Percentiles rank a stretch among this genome's conserved stretches.
Evolutionary conservation across 169 alveolate genomes (phyloP).

Genomic region (Cryptosporidium canis): DNA sequence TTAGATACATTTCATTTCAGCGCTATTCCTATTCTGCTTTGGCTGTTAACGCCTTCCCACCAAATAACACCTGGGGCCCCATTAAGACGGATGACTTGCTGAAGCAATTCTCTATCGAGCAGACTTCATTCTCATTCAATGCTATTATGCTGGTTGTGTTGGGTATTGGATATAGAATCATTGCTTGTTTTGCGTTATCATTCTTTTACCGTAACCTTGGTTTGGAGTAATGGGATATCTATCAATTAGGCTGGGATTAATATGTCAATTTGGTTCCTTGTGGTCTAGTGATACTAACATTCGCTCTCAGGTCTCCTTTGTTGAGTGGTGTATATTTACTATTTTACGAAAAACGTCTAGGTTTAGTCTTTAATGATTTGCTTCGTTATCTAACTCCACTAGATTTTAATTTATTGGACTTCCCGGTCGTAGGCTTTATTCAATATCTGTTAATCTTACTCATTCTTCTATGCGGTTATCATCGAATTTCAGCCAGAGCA

Average conservation of each 20-base stretch:
- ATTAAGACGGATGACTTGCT: neutral
- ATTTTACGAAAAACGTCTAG: too few species aligned
- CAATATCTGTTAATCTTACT: too few species aligned
- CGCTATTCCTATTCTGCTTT: constrained; percentile 29
- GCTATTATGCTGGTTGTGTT: neutral
- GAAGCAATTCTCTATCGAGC: constrained; percentile 12
- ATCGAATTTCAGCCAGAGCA: too few species aligned
- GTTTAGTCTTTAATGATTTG: too few species aligned
- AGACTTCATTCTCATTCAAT: constrained; percentile 32
- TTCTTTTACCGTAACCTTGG: constrained; percentile 25
- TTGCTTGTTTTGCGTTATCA: constrained; percentile 15
- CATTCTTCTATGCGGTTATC: too few species aligned
- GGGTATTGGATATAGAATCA: constrained; percentile 15
- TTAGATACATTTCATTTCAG: constrained; percentile 20
- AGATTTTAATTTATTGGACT: too few species aligned
- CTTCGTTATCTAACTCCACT: too few species aligned
- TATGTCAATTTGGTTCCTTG: neutral
- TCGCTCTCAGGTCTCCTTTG: neutral
- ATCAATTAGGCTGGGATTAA: neutral
- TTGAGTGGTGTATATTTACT: too few species aligned
- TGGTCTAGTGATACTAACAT: neutral
- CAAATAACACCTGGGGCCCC: constrained; percentile 33
- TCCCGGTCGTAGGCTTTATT: too few species aligned
- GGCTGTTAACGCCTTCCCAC: constrained; percentile 24
- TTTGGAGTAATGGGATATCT: constrained; percentile 6